Percentiles rank a stretch among this genome's conserved stretches.
Conservation (phyloP, 345 rosid genomes). For the Bruguiera parviflora region DNA sequence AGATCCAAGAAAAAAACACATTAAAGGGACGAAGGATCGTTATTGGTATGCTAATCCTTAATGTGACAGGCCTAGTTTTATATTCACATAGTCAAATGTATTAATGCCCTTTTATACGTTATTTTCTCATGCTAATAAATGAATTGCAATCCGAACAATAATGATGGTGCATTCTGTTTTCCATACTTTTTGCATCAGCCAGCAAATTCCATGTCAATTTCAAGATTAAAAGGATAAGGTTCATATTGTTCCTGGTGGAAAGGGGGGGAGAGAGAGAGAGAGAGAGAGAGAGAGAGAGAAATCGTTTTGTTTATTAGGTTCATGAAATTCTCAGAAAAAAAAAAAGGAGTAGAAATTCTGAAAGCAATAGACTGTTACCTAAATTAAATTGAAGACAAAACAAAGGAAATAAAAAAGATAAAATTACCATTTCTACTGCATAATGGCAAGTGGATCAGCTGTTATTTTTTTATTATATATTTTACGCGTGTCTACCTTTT, state of each 20-base stretch:
- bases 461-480: too few relatives aligned
- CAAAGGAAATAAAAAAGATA: too few relatives aligned
- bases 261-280: not conserved
- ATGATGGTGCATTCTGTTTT: constrained; percentile 12
- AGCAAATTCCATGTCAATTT: constrained; percentile 17
- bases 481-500: too few relatives aligned
- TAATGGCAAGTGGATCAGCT: too few relatives aligned
- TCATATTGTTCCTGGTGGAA: not conserved
- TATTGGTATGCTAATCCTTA: constrained; percentile 15
- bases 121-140: constrained; percentile 29
- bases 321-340: constrained; percentile 8
- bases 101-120: constrained; percentile 7
- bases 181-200: constrained; percentile 14
- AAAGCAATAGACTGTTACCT: too few relatives aligned
- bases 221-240: constrained; percentile 4
- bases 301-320: not conserved
- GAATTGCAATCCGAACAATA: constrained; percentile 23
- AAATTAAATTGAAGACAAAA: too few relatives aligned
- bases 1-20: not conserved
- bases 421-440: too few relatives aligned
- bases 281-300: not conserved
- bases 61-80: constrained; percentile 13
- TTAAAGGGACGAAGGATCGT: constrained; percentile 10
- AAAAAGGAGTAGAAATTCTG: too few relatives aligned
- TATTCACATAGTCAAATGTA: not conserved